Evolutionary conservation across 2,329 filamentous ascomycete genomes (phyloP).

Genomic region (Fusarium fujikuroi): DNA sequence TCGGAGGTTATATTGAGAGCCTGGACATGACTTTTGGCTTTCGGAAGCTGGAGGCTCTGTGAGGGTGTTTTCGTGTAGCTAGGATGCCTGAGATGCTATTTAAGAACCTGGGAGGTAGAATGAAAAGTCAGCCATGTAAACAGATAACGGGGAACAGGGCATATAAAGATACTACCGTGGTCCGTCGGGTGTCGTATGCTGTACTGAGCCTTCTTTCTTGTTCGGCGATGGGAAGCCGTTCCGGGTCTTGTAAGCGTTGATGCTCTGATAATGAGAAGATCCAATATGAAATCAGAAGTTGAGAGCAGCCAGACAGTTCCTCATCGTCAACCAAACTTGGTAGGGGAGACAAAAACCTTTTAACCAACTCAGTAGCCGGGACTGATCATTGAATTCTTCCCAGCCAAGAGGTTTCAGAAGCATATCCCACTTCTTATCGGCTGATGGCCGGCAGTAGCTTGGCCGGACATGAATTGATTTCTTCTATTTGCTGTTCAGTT

Average conservation of each 20-base stretch:
- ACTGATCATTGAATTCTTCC: neutral
- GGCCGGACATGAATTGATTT: neutral
- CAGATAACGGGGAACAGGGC: too few species aligned
- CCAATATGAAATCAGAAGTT: accelerated
- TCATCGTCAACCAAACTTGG: neutral
- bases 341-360: neutral
- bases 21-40: neutral
- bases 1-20: too few species aligned
- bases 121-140: accelerated
- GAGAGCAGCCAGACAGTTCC: neutral
- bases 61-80: neutral
- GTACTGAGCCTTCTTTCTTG: neutral
- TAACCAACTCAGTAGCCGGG: neutral
- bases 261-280: accelerated
- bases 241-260: neutral
- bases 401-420: neutral
- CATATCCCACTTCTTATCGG: accelerated
- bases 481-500: neutral
- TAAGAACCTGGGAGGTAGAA: accelerated
- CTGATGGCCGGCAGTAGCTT: accelerated
- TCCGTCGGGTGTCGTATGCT: neutral
- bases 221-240: accelerated
- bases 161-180: too few species aligned
- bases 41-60: neutral
- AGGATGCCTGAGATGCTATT: accelerated